These are phyloP conservation scores for Hypomyces perniciosus DNA, from an alignment of 2,329 filamentous ascomycete species.

Conservation along the genomic window DNA sequence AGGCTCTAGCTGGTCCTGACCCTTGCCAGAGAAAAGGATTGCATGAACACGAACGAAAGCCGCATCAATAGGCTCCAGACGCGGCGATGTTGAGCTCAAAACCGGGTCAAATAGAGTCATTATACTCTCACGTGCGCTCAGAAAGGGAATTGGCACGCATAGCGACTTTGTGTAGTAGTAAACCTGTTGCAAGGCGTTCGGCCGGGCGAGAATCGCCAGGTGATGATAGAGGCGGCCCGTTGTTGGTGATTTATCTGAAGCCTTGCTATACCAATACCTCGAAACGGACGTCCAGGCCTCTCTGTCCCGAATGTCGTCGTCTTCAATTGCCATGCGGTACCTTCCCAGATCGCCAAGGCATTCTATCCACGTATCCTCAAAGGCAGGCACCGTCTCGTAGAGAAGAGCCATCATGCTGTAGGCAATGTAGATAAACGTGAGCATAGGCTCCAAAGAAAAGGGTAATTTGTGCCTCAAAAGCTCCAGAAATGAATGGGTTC, in stretches of 20 bases:
- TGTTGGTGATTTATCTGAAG: constrained; percentile 67
- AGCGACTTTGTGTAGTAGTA: constrained; percentile 68
- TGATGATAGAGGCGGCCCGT: constrained; percentile 83
- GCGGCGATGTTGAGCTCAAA: constrained; percentile 31
- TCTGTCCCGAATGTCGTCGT: constrained; percentile 65
- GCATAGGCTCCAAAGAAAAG: constrained; percentile 74
- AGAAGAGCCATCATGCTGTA: constrained; percentile 85
- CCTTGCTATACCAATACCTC: constrained; percentile 75
- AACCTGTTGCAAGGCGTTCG: constrained; percentile 63
- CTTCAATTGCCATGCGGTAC: constrained; percentile 68
- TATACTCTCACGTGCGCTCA: constrained; percentile 61
- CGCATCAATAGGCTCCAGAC: constrained; percentile 41
- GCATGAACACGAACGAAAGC: constrained; percentile 59
- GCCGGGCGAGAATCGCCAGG: constrained; percentile 69
- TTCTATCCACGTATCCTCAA: constrained; percentile 86
- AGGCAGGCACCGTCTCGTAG: constrained; percentile 74
- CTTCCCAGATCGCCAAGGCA: constrained; percentile 77
- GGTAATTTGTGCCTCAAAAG: constrained; percentile 68
- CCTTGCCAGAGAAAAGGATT: constrained; percentile 52
- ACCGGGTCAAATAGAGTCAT: constrained; percentile 61
- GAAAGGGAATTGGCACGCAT: constrained; percentile 60
- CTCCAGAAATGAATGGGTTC: constrained; percentile 78
- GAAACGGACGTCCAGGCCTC: constrained; percentile 78
- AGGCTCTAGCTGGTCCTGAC: constrained; percentile 38
- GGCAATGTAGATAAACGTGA: constrained; percentile 78